phyloP scores from a whole-genome alignment of 371 early-diverging fungal species.

The Cokeromyces recurvatus region DNA sequence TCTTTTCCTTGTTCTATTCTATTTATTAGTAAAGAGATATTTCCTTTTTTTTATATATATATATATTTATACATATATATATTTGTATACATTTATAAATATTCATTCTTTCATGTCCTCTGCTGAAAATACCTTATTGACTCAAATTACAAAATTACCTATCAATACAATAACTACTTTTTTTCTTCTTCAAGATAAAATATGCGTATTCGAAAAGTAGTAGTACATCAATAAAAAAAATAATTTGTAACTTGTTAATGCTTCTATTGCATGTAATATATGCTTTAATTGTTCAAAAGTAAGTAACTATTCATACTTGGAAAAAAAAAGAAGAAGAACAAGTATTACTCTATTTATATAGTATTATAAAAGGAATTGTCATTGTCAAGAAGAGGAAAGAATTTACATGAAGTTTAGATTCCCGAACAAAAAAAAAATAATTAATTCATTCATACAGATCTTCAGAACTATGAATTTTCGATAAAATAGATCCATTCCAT shows the following conservation, averaged over 20 bases:
- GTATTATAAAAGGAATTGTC: constrained; percentile 28
- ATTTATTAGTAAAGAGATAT: too few species aligned
- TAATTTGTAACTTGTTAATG: constrained; percentile 3
- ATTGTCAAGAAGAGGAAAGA: constrained; percentile 32
- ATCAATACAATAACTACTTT: too few species aligned
- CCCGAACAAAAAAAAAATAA: constrained; percentile 29
- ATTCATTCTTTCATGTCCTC: too few species aligned
- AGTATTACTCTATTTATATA: not conserved
- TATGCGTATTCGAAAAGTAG: too few species aligned
- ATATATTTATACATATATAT: too few species aligned
- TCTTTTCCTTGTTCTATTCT: too few species aligned
- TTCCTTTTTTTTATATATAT: too few species aligned
- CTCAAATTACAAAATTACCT: too few species aligned
- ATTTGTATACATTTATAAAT: too few species aligned
- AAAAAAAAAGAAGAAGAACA: not conserved
- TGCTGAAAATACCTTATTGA: too few species aligned
- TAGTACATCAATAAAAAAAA: too few species aligned
- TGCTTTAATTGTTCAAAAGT: constrained; percentile 27
- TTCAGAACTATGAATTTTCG: constrained; percentile 29
- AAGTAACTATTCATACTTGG: constrained; percentile 2
- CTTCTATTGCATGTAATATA: constrained; percentile 20
- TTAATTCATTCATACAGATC: constrained; percentile 10
- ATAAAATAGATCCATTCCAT: constrained; percentile 22
- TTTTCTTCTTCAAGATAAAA: too few species aligned
- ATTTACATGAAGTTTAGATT: constrained; percentile 28